Percentiles rank a stretch among this genome's conserved stretches.
Evolutionary conservation across 1,284 basidiomycete genomes (phyloP).

Genomic region (Puccinia triticina): DNA sequence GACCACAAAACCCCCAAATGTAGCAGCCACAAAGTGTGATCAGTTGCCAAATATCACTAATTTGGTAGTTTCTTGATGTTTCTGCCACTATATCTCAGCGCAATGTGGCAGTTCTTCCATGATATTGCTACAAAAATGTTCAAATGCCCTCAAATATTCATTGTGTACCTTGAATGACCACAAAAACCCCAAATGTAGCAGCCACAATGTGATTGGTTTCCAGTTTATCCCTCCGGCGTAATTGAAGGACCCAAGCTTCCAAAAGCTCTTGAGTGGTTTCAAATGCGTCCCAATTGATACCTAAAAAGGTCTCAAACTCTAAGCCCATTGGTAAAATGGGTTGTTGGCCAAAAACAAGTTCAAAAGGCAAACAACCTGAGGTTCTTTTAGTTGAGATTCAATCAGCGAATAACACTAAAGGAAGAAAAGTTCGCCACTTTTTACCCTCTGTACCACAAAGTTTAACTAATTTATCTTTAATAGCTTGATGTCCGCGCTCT

Average conservation of each 20-base stretch:
- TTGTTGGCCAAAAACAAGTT: conserved; percentile 21
- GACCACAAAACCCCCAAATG: too few species aligned
- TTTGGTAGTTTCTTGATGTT: too few species aligned
- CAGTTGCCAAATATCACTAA: too few species aligned
- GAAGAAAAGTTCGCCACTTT: conserved; percentile 16
- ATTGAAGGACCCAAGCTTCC: not conserved
- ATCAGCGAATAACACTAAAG: conserved; percentile 1
- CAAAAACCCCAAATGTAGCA: too few species aligned
- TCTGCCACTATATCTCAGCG: too few species aligned
- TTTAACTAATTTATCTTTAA: not conserved
- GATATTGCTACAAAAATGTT: too few species aligned
- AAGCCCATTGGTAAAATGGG: conserved; percentile 16
- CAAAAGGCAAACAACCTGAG: not conserved
- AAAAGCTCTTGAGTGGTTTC: not conserved
- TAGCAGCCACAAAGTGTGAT: too few species aligned
- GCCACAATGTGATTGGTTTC: too few species aligned
- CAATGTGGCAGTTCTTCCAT: too few species aligned
- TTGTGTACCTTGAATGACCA: too few species aligned
- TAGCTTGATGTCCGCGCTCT: not conserved
- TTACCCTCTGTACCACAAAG: not conserved
- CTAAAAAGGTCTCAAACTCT: conserved; percentile 16
- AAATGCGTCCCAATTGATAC: not conserved
- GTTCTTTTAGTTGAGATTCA: not conserved
- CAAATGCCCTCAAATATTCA: too few species aligned
- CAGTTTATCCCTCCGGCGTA: not conserved